Conservation (phyloP, 768 basidiomycete species). For the Neoboletus magnificus region DNA sequence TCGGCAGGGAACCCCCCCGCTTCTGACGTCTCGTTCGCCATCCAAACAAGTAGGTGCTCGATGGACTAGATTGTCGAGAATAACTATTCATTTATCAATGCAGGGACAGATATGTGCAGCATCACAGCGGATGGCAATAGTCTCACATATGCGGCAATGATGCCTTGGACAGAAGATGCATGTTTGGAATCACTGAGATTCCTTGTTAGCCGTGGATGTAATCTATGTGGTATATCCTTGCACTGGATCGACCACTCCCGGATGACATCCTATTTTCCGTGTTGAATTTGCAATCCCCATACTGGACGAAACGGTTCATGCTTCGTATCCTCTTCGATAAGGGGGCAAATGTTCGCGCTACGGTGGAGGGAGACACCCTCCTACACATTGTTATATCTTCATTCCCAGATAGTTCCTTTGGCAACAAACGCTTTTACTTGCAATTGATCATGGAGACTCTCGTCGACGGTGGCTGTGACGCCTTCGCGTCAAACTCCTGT, state of each 20-base stretch:
- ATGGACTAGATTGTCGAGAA: neutral
- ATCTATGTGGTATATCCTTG: neutral
- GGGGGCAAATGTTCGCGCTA: neutral
- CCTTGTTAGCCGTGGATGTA: neutral
- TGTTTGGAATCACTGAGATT: neutral
- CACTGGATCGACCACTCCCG: neutral
- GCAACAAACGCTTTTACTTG: fast-evolving
- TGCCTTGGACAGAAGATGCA: neutral
- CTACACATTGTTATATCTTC: neutral
- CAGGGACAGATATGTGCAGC: neutral
- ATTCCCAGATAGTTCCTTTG: too few species aligned
- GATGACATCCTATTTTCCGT: slow-evolving; percentile 3
- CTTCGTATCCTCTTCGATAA: neutral
- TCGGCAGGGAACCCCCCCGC: neutral
- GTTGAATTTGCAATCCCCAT: neutral
- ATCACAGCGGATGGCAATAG: neutral
- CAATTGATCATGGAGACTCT: neutral
- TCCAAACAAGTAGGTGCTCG: neutral
- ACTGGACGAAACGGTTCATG: neutral
- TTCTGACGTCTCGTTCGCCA: neutral
- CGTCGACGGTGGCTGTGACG: slow-evolving; percentile 1
- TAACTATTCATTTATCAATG: neutral
- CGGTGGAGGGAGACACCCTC: neutral
- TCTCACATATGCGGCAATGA: neutral
- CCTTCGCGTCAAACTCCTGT: neutral